phyloP scores from a whole-genome alignment of 441 rosid genomes.

The Erodium moschatum region DNA sequence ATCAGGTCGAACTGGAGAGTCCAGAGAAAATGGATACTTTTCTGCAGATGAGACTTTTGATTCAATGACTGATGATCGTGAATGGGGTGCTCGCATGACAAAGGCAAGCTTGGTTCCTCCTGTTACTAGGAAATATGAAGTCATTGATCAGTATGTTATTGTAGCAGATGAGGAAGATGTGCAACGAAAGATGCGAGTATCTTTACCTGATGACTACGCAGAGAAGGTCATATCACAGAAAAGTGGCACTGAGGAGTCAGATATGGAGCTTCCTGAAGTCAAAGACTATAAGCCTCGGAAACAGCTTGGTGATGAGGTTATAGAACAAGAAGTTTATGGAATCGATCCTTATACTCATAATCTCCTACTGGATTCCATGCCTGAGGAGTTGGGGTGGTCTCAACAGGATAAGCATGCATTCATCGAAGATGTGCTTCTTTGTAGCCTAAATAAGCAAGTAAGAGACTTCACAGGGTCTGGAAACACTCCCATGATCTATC shows the following conservation, averaged over 20 bases:
- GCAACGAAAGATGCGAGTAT: conserved; percentile 72
- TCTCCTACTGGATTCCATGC: conserved; percentile 97
- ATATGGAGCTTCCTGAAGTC: conserved; percentile 99
- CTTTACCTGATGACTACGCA: conserved; percentile 90
- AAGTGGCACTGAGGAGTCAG: conserved; percentile 86
- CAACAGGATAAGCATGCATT: conserved; percentile 68
- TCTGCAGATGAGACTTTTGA: conserved; percentile 52
- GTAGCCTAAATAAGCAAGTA: conserved; percentile 73
- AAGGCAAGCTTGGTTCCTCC: conserved; percentile 98
- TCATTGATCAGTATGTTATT: conserved; percentile 65
- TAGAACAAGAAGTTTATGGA: conserved; percentile 99
- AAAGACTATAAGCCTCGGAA: conserved; percentile 94
- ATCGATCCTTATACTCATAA: conserved; percentile 97
- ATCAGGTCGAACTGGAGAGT: conserved; percentile 51
- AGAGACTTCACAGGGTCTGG: conserved; percentile 82
- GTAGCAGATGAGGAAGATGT: conserved; percentile 94
- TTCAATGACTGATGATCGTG: conserved; percentile 75
- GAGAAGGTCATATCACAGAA: conserved; percentile 90
- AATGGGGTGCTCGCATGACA: conserved; percentile 99
- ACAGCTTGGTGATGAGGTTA: conserved; percentile 75
- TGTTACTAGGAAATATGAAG: conserved; percentile 95
- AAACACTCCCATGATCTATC: conserved; percentile 85
- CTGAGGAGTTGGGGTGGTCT: conserved; percentile 79
- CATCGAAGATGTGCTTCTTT: conserved; percentile 79
- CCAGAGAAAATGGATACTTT: conserved; percentile 52